Evolutionary conservation across 345 rosid genomes (phyloP), one percentile per base, ranked within the genome.

Genomic region (Gossypium rotundifolium): DNA sequence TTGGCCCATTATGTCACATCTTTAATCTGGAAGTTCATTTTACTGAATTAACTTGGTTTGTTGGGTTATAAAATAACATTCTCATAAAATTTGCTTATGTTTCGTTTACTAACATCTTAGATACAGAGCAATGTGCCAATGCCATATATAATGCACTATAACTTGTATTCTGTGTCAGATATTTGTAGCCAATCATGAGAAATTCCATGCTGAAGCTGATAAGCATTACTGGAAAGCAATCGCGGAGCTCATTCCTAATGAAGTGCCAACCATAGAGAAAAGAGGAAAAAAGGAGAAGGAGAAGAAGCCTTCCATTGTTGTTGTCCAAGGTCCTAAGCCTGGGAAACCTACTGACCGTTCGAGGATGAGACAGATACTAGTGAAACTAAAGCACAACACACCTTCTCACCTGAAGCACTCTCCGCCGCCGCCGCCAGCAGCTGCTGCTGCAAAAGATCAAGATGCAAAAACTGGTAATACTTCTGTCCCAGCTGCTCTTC

Each of bases 141-240:
- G 72, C 20, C 17, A 29, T 10, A 66, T 65, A 4, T 17, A 40
- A 25, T 73, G 5, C 27, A 46, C 59, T 79, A 33, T 18, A 57
- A 45, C 42, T 77, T 4, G 7, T 67, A 73, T 81, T 45, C 66
- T 63, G 54, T 55, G 23, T 65, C 81, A 91, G 90, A 65, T 91
- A 68, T 77, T 77, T 71, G 49, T 87, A 74, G 88, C 81, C 64
- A 82, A 74, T 62, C 88, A 71, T 44, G 88, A 85, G 78, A 91
- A 87, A 75, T 93, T 89, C 65, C 85, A 93, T 23, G 79, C 85
- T 0, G 92, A 91, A 72, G 88, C 87, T 22, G 86, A 89, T 76
- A 87, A 87, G 82, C 80, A 87, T 65, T 89, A 91, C 77, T 93
- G 98, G 94, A 88, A 91, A 85, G 84, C 91, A 17, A 93, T 91